Base-by-base conservation (phyloP, 1,284 basidiomycete species). In the Heimioporus retisporus region DNA sequence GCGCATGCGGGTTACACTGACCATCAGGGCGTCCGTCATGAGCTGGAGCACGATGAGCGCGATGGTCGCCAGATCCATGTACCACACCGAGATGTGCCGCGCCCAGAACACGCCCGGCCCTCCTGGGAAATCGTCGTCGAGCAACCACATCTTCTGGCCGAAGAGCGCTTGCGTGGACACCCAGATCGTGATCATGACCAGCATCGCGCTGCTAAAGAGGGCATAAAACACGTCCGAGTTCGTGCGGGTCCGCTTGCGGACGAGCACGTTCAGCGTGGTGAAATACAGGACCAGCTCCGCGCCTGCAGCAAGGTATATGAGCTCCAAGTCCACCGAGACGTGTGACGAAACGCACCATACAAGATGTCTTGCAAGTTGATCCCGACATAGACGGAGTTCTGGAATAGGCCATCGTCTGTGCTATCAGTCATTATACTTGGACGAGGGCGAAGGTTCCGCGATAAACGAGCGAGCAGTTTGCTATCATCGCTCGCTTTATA, bases 21-120 rank as follows among this genome's bases (percentile, higher is more conserved):
- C 74, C 75, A 78, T 72, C 10, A 75, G 63, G 5, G 58, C 75
- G 3, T 76, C 73, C 6, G 75, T 77, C 72, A 75, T 72, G 56
- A 75, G 73, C 7, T 78, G 75, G 35, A 77, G 53, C 6, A 64
- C 1, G 55, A 68, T 31, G 40, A 66, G 7, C 6, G 63, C 42
- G 2, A 62, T 66, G 35, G 55, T 60, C 5, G 60, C 75, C 57
- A 62, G 68, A n/a, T 66, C 63, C 61, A 73, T 53, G 42, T 75
- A 76, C 75, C 77, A 76, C 23, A 3, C 18, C 3, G 72, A 67
- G 10, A 60, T 35, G n/a, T 74, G 19, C 2, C n/a, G 7, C 7
- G 13, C 3, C 67, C 66, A 77, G 35, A 68, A 77, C 4, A 50
- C 62, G 16, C 54, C 19, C 11, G 68, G 65, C 8, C 75, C 74